A percentile compares a stretch with the other conserved stretches of the same genome.
Evolutionary conservation across 2,329 filamentous ascomycete species (phyloP).

Genomic region (Cryphonectria radicalis): DNA sequence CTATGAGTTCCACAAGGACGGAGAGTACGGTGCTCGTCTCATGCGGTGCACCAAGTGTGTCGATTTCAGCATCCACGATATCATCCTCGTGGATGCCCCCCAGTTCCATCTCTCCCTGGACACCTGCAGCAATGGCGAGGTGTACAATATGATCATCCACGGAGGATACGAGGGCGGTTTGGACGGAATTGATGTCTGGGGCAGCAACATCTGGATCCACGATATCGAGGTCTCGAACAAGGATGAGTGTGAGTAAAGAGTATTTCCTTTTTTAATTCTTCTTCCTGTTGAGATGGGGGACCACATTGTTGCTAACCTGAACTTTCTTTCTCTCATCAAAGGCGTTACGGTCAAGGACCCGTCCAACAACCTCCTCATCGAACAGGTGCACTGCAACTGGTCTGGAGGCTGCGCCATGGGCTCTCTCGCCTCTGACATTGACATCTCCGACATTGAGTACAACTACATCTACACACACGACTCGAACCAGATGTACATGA

Average conservation of each 20-base stretch:
- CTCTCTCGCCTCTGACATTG: slow-evolving; percentile 52
- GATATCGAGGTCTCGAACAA: slow-evolving; percentile 66
- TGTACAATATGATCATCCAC: slow-evolving; percentile 59
- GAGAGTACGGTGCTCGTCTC: slow-evolving; percentile 47
- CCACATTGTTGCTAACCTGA: background rate
- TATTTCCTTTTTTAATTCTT: too few species aligned
- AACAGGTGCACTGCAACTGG: slow-evolving; percentile 66
- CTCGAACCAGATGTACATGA: slow-evolving; percentile 67
- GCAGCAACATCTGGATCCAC: slow-evolving; percentile 60
- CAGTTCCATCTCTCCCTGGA: slow-evolving; percentile 35
- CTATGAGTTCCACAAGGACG: slow-evolving; percentile 46
- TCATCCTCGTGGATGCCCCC: slow-evolving; percentile 50
- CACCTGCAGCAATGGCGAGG: slow-evolving; percentile 51
- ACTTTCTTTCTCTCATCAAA: background rate
- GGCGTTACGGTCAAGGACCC: slow-evolving; percentile 49
- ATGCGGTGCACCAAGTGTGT: slow-evolving; percentile 48
- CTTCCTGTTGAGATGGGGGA: slow-evolving; percentile 48
- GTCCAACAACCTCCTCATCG: slow-evolving; percentile 58
- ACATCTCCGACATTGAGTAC: slow-evolving; percentile 58
- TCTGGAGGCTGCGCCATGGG: slow-evolving; percentile 59
- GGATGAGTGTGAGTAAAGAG: slow-evolving; percentile 47
- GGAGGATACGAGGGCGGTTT: slow-evolving; percentile 55
- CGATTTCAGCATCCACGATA: slow-evolving; percentile 54
- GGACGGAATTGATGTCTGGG: slow-evolving; percentile 60
- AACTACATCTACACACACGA: slow-evolving; percentile 61